Base-by-base conservation (phyloP, 2,329 filamentous ascomycete genomes). In the Plenodomus tracheiphilus region DNA sequence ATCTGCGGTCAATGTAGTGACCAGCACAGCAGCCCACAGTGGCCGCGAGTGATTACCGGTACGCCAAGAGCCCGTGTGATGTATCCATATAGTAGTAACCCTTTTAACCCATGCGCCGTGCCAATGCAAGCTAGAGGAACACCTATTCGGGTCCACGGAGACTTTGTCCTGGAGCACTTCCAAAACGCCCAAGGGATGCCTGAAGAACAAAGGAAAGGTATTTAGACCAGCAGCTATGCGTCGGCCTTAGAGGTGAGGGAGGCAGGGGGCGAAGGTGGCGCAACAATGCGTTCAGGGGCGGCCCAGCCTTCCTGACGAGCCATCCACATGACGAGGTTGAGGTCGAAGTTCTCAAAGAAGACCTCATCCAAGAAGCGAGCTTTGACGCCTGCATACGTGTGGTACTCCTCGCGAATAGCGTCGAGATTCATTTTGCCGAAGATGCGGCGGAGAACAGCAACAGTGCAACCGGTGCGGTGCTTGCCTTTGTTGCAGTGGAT, bases 401-500 rank as follows among this genome's bases (percentile, higher is more conserved):
- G 77, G 75, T 96, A 96, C 71, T 97, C 92, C 42, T 83, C 78
- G 30, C 94, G 71, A 30, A 89, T 82, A 15, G 77, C 75, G 1
- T 80, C 70, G 1, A 84, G 69, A 16, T 84, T 76, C 85, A 88
- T 89, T 32, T 32, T 32, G 13, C 87, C 66, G 25, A 56, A 81
- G 11, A 89, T 74, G 68, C 88, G 89, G 54, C 91, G 85, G 54
- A 95, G 81, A 48, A 88, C 85, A 16, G 85, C 92, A 41, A 92
- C 82, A n/a, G 94, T 87, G 66, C 91, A 96, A 18, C 92, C 92
- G 16, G 92, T 96, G 49, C 92, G 87, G 68, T 97, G 92, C 81
- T 86, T 94, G 68, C 92, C 92, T 61, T 96, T 92, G 68, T 96
- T 97, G 80, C 92, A 97, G 72, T 97, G 92, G 39, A 97, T 82